These are phyloP conservation scores for Globisporangium irregulare DNA, from an alignment of 352 stramenopile genomes.

Conservation along the genomic window DNA sequence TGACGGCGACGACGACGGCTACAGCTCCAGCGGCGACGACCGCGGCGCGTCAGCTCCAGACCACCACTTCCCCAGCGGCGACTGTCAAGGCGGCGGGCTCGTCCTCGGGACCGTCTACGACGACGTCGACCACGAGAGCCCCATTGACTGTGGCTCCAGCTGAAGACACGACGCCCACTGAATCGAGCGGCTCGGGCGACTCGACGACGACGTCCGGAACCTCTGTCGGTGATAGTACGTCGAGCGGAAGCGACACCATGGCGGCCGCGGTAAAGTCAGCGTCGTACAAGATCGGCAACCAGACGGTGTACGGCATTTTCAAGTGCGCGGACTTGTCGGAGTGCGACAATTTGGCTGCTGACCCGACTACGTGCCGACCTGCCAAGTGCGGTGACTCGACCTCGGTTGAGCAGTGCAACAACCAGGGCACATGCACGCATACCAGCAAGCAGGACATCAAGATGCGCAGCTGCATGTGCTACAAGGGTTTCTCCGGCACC, in stretches of 20 bases:
- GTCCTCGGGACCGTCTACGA: neutral
- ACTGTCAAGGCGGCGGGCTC: constrained; percentile 20
- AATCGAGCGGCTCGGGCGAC: neutral
- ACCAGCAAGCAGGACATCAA: constrained; percentile 52
- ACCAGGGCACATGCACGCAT: constrained; percentile 76
- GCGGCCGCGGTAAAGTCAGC: constrained; percentile 18
- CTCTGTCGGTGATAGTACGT: constrained; percentile 19
- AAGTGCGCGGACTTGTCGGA: constrained; percentile 42
- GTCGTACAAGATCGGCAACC: constrained; percentile 54
- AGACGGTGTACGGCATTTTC: constrained; percentile 57
- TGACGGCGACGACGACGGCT: constrained; percentile 1
- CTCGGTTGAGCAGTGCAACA: constrained; percentile 40
- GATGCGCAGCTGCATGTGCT: constrained; percentile 51
- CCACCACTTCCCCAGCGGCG: constrained; percentile 6
- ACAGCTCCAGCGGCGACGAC: neutral
- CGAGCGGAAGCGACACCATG: constrained; percentile 20
- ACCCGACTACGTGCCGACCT: constrained; percentile 32
- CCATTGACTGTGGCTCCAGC: constrained; percentile 2
- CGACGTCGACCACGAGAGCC: constrained; percentile 9
- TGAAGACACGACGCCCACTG: constrained; percentile 1
- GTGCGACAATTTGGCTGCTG: constrained; percentile 36
- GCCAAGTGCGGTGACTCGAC: constrained; percentile 28
- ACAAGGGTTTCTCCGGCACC: constrained; percentile 35
- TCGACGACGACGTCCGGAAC: constrained; percentile 7
- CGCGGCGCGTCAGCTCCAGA: constrained; percentile 8